A percentile compares a stretch with the other conserved stretches of the same genome.
These are phyloP conservation scores for Trichoderma oligosporum DNA, from an alignment of 2,329 filamentous ascomycete species.

Conservation along the genomic window DNA sequence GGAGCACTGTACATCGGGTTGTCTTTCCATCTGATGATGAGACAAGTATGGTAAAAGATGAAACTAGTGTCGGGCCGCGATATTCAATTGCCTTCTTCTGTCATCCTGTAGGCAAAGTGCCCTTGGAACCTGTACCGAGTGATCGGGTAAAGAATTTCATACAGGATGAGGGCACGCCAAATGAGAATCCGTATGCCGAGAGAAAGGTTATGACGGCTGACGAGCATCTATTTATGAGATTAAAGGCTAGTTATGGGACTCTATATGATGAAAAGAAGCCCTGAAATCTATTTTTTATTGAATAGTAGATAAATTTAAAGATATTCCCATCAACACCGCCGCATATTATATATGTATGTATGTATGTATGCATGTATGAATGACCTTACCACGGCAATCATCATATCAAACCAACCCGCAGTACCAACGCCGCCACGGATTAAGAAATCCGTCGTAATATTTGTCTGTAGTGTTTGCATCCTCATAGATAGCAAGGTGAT, in stretches of 20 bases:
- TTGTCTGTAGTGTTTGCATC: slow-evolving; percentile 29
- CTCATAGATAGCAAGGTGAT: slow-evolving; percentile 40
- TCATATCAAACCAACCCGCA: slow-evolving; percentile 38
- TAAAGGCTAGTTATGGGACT: slow-evolving; percentile 56
- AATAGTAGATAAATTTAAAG: background rate
- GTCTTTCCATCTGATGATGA: slow-evolving; percentile 54
- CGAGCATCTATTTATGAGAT: slow-evolving; percentile 59
- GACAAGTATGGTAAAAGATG: slow-evolving; percentile 35
- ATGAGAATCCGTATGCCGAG: slow-evolving; percentile 47
- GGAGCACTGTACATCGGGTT: slow-evolving; percentile 85
- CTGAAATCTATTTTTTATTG: background rate
- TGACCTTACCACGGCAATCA: background rate
- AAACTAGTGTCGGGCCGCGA: slow-evolving; percentile 48
- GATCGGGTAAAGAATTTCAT: slow-evolving; percentile 47
- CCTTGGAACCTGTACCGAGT: slow-evolving; percentile 58
- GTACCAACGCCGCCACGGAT: slow-evolving; percentile 45
- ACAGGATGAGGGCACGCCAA: slow-evolving; percentile 30
- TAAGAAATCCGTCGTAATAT: slow-evolving; percentile 35
- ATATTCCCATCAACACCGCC: background rate
- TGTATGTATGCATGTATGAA: too few relatives aligned
- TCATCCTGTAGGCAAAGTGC: slow-evolving; percentile 54
- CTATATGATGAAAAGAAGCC: slow-evolving; percentile 46
- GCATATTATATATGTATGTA: too few relatives aligned
- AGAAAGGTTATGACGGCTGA: slow-evolving; percentile 58
- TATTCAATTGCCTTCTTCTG: slow-evolving; percentile 69